Percentiles rank a stretch among this genome's conserved stretches.
These are phyloP conservation scores for Cordyceps farinosa DNA, from an alignment of 2,329 filamentous ascomycete genomes.

Conservation along the genomic window DNA sequence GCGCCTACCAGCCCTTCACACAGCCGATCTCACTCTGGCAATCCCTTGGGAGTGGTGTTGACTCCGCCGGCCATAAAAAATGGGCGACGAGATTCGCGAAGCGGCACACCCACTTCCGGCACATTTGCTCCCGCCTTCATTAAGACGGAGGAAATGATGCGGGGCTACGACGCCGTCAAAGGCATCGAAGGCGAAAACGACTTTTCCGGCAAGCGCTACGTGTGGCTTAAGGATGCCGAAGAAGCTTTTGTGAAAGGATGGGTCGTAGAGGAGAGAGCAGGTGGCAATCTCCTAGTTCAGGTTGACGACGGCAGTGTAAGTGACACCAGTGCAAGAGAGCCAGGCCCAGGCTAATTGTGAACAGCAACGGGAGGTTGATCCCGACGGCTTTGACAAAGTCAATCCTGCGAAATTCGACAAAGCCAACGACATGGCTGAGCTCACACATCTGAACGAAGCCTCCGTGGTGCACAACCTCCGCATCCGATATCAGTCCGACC, in stretches of 20 bases:
- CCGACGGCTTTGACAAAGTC: slow-evolving; percentile 93
- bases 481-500: slow-evolving; percentile 88
- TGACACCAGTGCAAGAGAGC: slow-evolving; percentile 20
- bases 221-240: slow-evolving; percentile 89
- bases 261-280: slow-evolving; percentile 76
- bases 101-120: slow-evolving; percentile 60
- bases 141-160: slow-evolving; percentile 73
- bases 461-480: slow-evolving; percentile 97
- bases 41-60: slow-evolving; percentile 43
- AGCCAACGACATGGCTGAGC: slow-evolving; percentile 97
- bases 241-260: slow-evolving; percentile 89
- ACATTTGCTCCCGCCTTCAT: slow-evolving; percentile 98
- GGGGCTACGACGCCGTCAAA: slow-evolving; percentile 52
- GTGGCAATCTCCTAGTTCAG: slow-evolving; percentile 73
- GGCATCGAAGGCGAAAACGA: slow-evolving; percentile 97
- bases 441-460: slow-evolving; percentile 95
- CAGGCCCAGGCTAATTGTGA: slow-evolving; percentile 21
- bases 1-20: slow-evolving; percentile 50
- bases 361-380: slow-evolving; percentile 80
- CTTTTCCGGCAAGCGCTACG: slow-evolving; percentile 97
- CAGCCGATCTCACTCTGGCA: slow-evolving; percentile 65
- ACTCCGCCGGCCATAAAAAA: slow-evolving; percentile 40
- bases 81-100: slow-evolving; percentile 58
- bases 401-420: slow-evolving; percentile 99
- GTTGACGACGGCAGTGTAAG: slow-evolving; percentile 87